These are phyloP conservation scores for Colletotrichum spaethianum DNA, from an alignment of 2,329 filamentous ascomycete species.

Conservation along the genomic window DNA sequence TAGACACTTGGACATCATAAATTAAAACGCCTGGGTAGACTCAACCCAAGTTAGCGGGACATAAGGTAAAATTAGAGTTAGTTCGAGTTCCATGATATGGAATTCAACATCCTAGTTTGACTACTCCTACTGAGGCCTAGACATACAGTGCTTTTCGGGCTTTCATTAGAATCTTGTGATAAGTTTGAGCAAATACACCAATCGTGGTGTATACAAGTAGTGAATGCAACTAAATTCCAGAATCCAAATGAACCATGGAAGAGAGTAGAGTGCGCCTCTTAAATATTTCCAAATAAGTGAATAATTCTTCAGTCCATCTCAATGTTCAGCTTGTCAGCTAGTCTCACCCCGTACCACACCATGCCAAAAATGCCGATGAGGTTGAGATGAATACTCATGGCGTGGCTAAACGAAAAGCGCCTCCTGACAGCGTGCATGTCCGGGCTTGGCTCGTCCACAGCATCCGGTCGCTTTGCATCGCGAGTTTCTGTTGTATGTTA, in stretches of 20 bases:
- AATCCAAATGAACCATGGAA: not conserved
- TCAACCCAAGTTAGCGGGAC: not conserved
- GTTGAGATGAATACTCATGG: slow-evolving; percentile 60
- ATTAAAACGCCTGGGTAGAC: no score
- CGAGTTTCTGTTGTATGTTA: slow-evolving; percentile 39
- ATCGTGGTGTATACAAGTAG: not conserved
- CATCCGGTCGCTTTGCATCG: slow-evolving; percentile 38
- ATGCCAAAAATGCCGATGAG: slow-evolving; percentile 52
- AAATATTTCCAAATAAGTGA: not conserved
- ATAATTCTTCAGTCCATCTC: not conserved
- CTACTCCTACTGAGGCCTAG: not conserved
- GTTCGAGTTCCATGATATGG: not conserved
- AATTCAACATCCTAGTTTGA: not conserved
- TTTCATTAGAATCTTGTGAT: not conserved
- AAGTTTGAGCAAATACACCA: not conserved
- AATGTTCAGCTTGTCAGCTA: slow-evolving; percentile 45
- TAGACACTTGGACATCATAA: not conserved
- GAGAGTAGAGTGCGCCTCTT: no score
- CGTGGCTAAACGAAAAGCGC: slow-evolving; percentile 53
- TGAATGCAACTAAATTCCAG: not conserved
- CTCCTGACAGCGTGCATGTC: slow-evolving; percentile 49
- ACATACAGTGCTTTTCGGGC: not conserved
- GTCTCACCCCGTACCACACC: slow-evolving; percentile 49
- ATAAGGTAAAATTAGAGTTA: not conserved
- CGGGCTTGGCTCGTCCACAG: slow-evolving; percentile 35